These are phyloP conservation scores for Verticillium isaacii DNA, from an alignment of 2,329 filamentous ascomycete genomes.

Conservation along the genomic window DNA sequence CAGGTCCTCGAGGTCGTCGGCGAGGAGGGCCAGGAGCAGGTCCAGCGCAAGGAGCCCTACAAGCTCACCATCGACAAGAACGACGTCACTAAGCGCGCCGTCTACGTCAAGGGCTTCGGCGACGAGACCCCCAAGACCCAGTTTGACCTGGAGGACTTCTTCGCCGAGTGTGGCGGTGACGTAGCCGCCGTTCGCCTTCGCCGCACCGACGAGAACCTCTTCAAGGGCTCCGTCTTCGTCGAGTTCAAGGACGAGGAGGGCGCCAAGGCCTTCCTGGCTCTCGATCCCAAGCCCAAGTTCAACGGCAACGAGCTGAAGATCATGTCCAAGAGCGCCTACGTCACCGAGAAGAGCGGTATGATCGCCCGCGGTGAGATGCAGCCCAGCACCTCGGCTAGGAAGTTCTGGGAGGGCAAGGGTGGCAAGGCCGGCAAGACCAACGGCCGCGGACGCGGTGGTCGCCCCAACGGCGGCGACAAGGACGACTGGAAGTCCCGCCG, in stretches of 20 bases:
- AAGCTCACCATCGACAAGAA: constrained; percentile 55
- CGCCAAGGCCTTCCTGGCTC: constrained; percentile 72
- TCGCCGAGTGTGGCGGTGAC: constrained; percentile 67
- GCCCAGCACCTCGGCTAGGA: constrained; percentile 42
- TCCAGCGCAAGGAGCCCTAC: constrained; percentile 73
- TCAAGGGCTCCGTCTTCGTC: constrained; percentile 97
- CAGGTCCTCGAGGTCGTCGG: constrained; percentile 68
- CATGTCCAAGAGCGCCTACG: constrained; percentile 86
- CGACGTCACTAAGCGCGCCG: constrained; percentile 65
- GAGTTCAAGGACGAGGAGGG: constrained; percentile 80
- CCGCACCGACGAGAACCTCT: constrained; percentile 64
- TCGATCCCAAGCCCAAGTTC: constrained; percentile 80
- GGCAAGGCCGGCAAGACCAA: constrained; percentile 12
- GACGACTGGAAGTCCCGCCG: constrained; percentile 63
- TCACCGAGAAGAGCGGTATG: constrained; percentile 67
- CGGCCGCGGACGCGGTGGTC: constrained; percentile 25
- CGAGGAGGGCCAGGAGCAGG: constrained; percentile 63
- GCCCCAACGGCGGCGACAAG: constrained; percentile 35
- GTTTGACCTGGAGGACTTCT: constrained; percentile 92
- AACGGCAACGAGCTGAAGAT: constrained; percentile 74
- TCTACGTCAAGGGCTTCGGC: constrained; percentile 95
- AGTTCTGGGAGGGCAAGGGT: constrained; percentile 46
- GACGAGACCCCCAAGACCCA: constrained; percentile 79
- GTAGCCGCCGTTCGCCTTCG: constrained; percentile 83
- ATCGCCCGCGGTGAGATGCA: constrained; percentile 67